Base-by-base conservation (phyloP, 257 asterid genomes). In the Cordia subcordata region DNA sequence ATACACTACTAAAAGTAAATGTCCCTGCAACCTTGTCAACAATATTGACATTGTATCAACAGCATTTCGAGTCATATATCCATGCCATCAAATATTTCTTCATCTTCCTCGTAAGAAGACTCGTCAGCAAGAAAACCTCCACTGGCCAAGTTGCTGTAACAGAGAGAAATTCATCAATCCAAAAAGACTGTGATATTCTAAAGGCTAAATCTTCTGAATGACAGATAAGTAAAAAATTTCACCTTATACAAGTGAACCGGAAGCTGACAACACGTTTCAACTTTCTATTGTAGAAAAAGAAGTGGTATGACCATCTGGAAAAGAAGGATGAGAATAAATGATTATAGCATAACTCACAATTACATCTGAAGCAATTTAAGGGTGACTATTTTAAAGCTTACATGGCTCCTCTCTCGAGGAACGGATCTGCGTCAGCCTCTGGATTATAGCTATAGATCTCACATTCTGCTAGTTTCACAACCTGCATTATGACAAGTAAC, bases 231-330 rank as follows among this genome's bases (percentile, higher is more conserved):
- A 38, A n/a, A 20, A 17, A 12, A 11, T 53, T 59, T 69, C 80
- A 89, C 97, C 99, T 93, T 69, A 82, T 49, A 66, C 99, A 93
- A 88, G 92, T 78, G 75, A 89, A 93, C 49, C 85, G 93, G 56
- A 89, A 86, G 87, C 88, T 86, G 51, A 89, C 94, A 21, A 93
- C 86, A 3, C 99, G 94, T 75, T 82, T 89, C 71, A 86, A 84
- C 75, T 75, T 86, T 71, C 95, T 80, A 67, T 89, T 86, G 87
- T 93, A 93, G 85, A 93, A 93, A 85, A 93, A 93, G 84, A 89
- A 86, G 79, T 89, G 89, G 65, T 80, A 86, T 0, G 96, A 85
- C 97, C 97, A 93, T 81, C 99, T 93, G 82, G 42, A 64, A 60
- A 35, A 27, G 6, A 64, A 53, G 13, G 52, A 62, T 38, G 64